These are phyloP conservation scores for Pistacia atlantica DNA, from an alignment of 345 rosid genomes.

Conservation along the genomic window DNA sequence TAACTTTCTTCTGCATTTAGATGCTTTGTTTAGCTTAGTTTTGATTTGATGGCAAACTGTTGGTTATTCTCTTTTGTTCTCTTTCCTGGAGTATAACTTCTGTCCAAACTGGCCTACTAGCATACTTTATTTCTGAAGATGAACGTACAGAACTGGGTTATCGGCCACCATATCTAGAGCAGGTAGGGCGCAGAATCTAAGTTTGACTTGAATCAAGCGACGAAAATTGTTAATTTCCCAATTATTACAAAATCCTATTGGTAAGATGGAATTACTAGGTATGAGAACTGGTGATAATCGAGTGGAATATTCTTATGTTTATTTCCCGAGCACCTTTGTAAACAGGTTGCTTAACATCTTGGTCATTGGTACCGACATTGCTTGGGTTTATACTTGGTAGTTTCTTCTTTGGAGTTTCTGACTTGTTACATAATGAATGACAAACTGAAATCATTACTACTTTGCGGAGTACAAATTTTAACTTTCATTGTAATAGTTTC, in stretches of 20 bases:
- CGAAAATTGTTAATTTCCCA: background rate
- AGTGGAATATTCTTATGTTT: background rate
- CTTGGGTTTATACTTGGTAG: background rate
- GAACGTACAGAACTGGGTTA: background rate
- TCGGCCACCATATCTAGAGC: background rate
- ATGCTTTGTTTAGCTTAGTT: background rate
- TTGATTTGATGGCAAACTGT: background rate
- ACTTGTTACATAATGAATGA: background rate
- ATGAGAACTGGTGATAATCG: background rate
- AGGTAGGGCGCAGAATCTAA: background rate
- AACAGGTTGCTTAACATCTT: background rate
- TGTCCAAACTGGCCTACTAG: background rate
- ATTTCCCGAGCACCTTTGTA: background rate
- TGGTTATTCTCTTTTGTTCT: background rate
- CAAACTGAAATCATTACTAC: background rate
- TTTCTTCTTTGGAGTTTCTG: background rate
- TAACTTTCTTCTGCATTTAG: slow-evolving; percentile 1
- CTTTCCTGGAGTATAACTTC: background rate
- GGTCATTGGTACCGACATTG: background rate
- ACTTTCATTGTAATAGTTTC: background rate
- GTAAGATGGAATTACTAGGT: background rate
- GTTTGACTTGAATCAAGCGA: background rate
- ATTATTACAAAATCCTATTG: background rate
- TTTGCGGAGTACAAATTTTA: background rate
- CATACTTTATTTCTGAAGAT: background rate